Percentiles rank a stretch among this genome's conserved stretches.
Conservation (phyloP, 2,329 filamentous ascomycete genomes). For the Ophiocordyceps camponoti-saundersi region DNA sequence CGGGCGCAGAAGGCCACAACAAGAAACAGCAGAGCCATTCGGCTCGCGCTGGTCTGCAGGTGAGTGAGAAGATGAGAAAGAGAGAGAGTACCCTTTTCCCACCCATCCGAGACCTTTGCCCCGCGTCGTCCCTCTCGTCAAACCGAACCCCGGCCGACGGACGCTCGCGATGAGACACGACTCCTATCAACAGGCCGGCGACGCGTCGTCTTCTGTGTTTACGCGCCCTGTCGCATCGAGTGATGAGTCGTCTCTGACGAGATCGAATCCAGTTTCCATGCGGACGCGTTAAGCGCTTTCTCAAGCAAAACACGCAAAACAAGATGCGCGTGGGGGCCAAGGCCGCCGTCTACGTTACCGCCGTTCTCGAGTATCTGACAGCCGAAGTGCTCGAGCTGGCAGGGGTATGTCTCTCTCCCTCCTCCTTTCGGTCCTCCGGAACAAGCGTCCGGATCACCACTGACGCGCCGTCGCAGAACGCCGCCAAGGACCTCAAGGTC, state of each 20-base stretch:
- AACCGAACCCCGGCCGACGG: neutral
- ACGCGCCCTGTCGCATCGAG: neutral
- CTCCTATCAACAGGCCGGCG: neutral
- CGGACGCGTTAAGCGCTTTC: slow-evolving; percentile 98
- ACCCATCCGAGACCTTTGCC: neutral
- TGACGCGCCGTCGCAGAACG: slow-evolving; percentile 41
- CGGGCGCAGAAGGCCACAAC: slow-evolving; percentile 45
- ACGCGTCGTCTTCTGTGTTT: too few species aligned
- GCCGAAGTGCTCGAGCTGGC: slow-evolving; percentile 96
- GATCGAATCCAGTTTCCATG: slow-evolving; percentile 64
- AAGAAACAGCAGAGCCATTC: slow-evolving; percentile 94
- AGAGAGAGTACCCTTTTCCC: neutral
- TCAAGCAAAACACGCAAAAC: slow-evolving; percentile 98
- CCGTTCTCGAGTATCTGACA: slow-evolving; percentile 93
- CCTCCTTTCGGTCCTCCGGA: neutral
- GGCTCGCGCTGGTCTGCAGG: slow-evolving; percentile 86
- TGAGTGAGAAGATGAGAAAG: slow-evolving; percentile 23
- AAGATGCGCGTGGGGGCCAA: slow-evolving; percentile 99
- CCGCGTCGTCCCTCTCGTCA: neutral
- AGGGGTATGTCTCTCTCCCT: slow-evolving; percentile 41
- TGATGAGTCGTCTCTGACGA: neutral
- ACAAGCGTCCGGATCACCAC: neutral
- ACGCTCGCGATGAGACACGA: neutral
- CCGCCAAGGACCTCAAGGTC: slow-evolving; percentile 98
- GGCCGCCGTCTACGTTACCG: slow-evolving; percentile 94